phyloP scores from a whole-genome alignment of 768 basidiomycete genomes.

The Kwoniella sp. region DNA sequence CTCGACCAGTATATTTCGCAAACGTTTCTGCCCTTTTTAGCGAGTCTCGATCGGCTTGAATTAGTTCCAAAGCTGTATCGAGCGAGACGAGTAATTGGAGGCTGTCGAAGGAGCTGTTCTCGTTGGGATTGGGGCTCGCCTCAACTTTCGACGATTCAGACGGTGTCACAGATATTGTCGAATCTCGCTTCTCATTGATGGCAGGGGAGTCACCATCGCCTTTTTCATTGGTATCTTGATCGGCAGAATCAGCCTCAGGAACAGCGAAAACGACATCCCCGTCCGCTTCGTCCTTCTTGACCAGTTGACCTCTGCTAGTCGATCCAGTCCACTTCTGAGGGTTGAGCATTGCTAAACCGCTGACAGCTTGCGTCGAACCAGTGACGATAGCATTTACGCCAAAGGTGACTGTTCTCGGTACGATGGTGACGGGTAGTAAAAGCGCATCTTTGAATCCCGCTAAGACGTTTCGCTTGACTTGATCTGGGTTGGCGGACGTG shows the following conservation, averaged over 20 bases:
- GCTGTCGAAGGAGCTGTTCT: constrained; percentile 58
- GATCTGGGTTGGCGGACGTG: constrained; percentile 80
- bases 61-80: constrained; percentile 84
- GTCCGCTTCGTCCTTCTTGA: constrained; percentile 32
- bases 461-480: constrained; percentile 87
- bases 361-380: constrained; percentile 74
- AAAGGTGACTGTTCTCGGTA: constrained; percentile 69
- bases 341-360: constrained; percentile 85
- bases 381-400: constrained; percentile 61
- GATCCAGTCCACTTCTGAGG: constrained; percentile 77
- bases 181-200: constrained; percentile 7
- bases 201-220: background rate
- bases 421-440: constrained; percentile 91
- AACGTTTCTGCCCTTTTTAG: constrained; percentile 93
- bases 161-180: constrained; percentile 2
- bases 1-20: constrained; percentile 78
- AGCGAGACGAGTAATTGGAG: constrained; percentile 89
- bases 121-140: constrained; percentile 11
- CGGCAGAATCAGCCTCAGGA: constrained; percentile 14
- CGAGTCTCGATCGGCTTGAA: constrained; percentile 87
- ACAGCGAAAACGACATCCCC: constrained; percentile 35
- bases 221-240: constrained; percentile 21
- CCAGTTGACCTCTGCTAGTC: constrained; percentile 22
- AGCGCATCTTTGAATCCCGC: constrained; percentile 88
- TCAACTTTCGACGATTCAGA: constrained; percentile 26